Evolutionary conservation across 164 flowering plant genomes (phyloP), one percentile per base, ranked within the genome.

Genomic region (Houttuynia cordata): DNA sequence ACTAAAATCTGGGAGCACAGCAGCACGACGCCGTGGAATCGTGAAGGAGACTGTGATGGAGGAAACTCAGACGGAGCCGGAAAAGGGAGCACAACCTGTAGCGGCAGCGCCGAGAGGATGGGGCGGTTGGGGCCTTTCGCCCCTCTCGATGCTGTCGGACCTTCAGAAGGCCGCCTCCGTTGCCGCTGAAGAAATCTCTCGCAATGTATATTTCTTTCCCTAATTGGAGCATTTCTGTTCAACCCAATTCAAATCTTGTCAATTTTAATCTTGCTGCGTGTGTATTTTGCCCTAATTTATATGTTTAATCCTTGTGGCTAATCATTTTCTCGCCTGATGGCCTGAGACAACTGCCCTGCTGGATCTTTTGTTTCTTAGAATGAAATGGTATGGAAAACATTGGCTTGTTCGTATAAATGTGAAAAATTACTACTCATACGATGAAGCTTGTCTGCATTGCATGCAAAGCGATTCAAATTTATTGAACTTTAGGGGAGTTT

Each of bases 61-160:
- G 17, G 49, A 45, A 45, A 17, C 14, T 17, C 49, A 45, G 17
- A 17, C 49, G 13, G 14, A 45, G 49, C 15, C 49, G 49, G 49
- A 45, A 17, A 45, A 45, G 49, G 49, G 12, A 3, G 49, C 49
- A 0, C 49, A 45, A 17, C 49, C 49, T 0, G 14, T 14, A 12
- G 49, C 49, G 14, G 14, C 49, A 12, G 49, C 49, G 14, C 17
- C 75, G 22, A 75, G 78, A 18, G 88, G 91, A 21, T 84, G 97
- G 90, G 93, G 95, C 17, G 98, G 99, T 17, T 93, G 99, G 99
- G 92, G 95, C 3, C 79, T 93, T 59, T 80, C 96, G 57, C 71
- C 91, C 3, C 59, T 86, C 51, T 30, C 49, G 14, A 45, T 45
- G 49, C 49, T 45, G 17, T 81, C 99, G 12, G 95, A 90, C 86